Evolutionary conservation across 306 rosid genomes (phyloP), one percentile per base, ranked within the genome.

Genomic region (Carpinus viminea): DNA sequence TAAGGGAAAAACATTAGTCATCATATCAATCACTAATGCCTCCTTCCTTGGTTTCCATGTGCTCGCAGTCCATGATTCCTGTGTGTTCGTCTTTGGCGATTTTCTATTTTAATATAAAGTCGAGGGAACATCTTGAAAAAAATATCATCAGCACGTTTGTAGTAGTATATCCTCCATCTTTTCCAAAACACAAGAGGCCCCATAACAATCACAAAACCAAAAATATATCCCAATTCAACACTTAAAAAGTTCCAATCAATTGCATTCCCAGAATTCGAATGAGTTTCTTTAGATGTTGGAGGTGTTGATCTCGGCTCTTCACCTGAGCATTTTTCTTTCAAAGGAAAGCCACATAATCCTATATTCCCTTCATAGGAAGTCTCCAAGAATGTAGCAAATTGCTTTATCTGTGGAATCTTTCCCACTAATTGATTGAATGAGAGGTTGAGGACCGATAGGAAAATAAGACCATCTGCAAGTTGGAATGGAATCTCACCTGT

Each of bases 301-400:
- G 45, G 28, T 18, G 34, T 3, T 3, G 4, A 57, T 5, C 10
- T 4, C 2, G n/a, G 2, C 46, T 2, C 9, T 34, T 17, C 47
- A 61, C 0, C 0, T 20, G 8, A 5, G 48, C 70, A 65, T 65
- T 36, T 10, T 65, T 3, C 12, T 7, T 34, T 68, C 68, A 84
- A 60, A 3, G 86, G 87, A 20, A 75, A 78, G 1, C 89, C 86
- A 50, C 68, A 86, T 53, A 85, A 9, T 34, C 78, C 83, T 8
- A 65, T 12, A 8, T 89, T 89, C 0, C 90, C 86, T 61, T 1
- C 7, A 5, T 73, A 89, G 1, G 85, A 84, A 68, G 38, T 45
- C 59, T 26, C 36, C n/a, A 43, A n/a, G 60, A 89, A 89, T 47
- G 88, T 28, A n/a, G 57, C 73, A 17, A 88, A 53, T 69, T 89